These are phyloP conservation scores for Lumnitzera racemosa DNA, from an alignment of 345 rosid species.

Conservation along the genomic window DNA sequence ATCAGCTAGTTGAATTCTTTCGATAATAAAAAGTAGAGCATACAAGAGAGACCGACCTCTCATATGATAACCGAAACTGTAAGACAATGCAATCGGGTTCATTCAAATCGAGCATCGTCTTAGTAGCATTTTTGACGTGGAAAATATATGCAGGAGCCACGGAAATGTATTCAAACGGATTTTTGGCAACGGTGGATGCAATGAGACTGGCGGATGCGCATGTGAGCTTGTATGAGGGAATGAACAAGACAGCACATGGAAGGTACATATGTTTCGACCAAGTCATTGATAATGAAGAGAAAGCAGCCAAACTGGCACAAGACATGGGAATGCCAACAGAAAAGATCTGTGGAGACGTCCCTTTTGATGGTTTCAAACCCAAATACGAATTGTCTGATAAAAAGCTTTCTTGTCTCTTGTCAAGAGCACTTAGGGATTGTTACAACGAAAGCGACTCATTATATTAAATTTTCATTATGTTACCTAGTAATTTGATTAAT, in stretches of 20 bases:
- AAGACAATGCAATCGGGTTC: too few species aligned
- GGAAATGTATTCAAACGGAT: constrained; percentile 50
- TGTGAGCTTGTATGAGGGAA: constrained; percentile 43
- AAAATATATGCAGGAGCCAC: constrained; percentile 35
- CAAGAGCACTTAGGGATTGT: constrained; percentile 37
- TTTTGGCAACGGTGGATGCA: constrained; percentile 57
- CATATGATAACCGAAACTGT: background rate
- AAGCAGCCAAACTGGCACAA: constrained; percentile 38
- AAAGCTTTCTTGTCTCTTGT: constrained; percentile 47
- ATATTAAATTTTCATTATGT: background rate
- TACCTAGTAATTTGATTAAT: background rate
- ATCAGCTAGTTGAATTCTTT: too few species aligned
- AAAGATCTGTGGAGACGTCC: constrained; percentile 34
- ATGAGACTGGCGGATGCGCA: constrained; percentile 64
- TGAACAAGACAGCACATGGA: constrained; percentile 47
- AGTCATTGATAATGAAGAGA: constrained; percentile 35
- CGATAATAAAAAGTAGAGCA: too few species aligned
- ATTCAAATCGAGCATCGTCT: too few species aligned
- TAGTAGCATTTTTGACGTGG: too few species aligned
- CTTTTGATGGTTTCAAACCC: background rate
- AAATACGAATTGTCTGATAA: constrained; percentile 35
- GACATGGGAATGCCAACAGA: constrained; percentile 41
- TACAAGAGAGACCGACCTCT: background rate
- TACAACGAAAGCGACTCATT: constrained; percentile 11
- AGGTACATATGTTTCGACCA: constrained; percentile 63